phyloP scores from a whole-genome alignment of 768 basidiomycete genomes.

The Tulasnella sp. region DNA sequence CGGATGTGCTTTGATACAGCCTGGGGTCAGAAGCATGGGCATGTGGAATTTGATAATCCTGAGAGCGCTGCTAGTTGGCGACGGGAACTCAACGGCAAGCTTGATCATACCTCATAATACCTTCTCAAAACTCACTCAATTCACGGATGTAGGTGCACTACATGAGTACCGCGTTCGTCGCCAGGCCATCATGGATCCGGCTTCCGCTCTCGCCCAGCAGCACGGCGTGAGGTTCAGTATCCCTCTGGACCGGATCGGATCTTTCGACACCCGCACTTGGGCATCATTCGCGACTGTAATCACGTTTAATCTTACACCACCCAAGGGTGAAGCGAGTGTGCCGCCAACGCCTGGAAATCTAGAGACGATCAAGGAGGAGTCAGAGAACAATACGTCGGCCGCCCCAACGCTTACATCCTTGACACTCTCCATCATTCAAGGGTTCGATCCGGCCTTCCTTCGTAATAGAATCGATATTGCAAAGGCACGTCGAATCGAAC shows the following conservation, averaged over 20 bases:
- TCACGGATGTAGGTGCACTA: conserved; percentile 30
- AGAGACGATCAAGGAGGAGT: neutral
- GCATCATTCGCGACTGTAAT: conserved; percentile 10
- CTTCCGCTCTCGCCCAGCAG: conserved; percentile 26
- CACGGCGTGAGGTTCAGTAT: conserved; percentile 38
- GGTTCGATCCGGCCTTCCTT: conserved; percentile 1
- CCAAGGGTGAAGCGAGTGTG: neutral
- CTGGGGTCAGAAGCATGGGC: conserved; percentile 22
- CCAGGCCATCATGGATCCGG: conserved; percentile 22
- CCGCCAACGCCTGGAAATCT: neutral
- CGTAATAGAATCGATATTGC: neutral
- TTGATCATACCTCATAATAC: neutral
- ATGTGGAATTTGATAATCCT: conserved; percentile 47
- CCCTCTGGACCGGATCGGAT: conserved; percentile 34
- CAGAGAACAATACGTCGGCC: neutral
- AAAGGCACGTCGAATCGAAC: neutral
- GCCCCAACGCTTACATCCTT: neutral
- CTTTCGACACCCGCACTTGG: conserved; percentile 19
- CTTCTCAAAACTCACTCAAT: neutral
- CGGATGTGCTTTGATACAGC: conserved; percentile 30
- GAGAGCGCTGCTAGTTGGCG: conserved; percentile 44
- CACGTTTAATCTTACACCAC: conserved; percentile 14
- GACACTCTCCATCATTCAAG: conserved; percentile 11
- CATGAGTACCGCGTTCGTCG: conserved; percentile 39
- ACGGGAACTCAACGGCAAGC: conserved; percentile 36